These are phyloP conservation scores for Russula abietina DNA, from an alignment of 768 basidiomycete species.

Conservation along the genomic window DNA sequence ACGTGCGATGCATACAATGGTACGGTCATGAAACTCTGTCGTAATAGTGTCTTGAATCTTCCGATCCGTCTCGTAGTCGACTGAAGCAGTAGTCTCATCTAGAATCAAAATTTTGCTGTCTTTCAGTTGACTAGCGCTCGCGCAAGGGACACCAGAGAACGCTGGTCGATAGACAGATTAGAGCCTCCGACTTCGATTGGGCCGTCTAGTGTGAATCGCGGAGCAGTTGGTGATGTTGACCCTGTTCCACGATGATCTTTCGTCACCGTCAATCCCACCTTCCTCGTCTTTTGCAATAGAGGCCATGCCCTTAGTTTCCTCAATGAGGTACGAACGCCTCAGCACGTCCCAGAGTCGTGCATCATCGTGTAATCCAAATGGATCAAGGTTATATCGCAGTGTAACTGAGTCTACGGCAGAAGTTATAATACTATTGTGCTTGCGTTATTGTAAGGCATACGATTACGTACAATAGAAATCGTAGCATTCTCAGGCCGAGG, in stretches of 20 bases:
- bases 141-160: too few species aligned
- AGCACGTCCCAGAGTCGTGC: constrained; percentile 82
- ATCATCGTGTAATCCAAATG: constrained; percentile 77
- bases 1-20: too few species aligned
- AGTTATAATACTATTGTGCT: constrained; percentile 26
- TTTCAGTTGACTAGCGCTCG: too few species aligned
- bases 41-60: too few species aligned
- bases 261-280: constrained; percentile 35
- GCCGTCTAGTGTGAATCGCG: constrained; percentile 75
- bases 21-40: too few species aligned
- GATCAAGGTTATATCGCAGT: constrained; percentile 82
- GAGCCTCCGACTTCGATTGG: constrained; percentile 80
- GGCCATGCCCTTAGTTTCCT: constrained; percentile 34
- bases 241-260: constrained; percentile 35
- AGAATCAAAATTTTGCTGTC: too few species aligned
- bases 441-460: too few species aligned
- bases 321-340: constrained; percentile 76
- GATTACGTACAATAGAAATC: constrained; percentile 32
- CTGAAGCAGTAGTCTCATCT: too few species aligned
- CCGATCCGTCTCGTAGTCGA: too few species aligned
- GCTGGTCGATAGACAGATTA: constrained; percentile 76
- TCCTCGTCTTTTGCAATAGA: constrained; percentile 28
- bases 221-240: constrained; percentile 14
- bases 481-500: constrained; percentile 79
- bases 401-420: constrained; percentile 61